Evolutionary conservation across 2,329 filamentous ascomycete genomes (phyloP).

Genomic region (Cadophora gregata): DNA sequence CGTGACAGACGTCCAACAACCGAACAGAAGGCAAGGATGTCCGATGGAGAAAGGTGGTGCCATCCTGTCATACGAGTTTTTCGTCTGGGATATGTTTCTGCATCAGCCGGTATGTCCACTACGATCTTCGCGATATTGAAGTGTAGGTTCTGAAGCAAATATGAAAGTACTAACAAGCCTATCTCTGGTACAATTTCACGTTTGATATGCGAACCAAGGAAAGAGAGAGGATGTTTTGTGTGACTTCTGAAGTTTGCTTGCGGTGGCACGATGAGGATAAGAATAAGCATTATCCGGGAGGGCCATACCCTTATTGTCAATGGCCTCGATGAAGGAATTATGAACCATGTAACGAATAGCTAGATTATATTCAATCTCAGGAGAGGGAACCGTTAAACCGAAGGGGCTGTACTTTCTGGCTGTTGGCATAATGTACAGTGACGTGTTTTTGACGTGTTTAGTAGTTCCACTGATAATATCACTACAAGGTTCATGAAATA

Average conservation of each 20-base stretch:
- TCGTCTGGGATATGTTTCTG: conserved; percentile 7
- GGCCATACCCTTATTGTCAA: not conserved
- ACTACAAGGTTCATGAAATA: too few species aligned
- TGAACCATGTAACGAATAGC: too few species aligned
- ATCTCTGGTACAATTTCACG: not conserved
- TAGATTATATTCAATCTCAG: too few species aligned
- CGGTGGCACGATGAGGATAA: not conserved
- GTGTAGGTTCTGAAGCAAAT: not conserved
- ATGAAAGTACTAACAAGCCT: not conserved
- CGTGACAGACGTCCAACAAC: not conserved
- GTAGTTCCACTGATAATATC: too few species aligned
- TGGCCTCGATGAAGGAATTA: not conserved
- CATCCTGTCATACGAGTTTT: not conserved
- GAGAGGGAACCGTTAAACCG: too few species aligned
- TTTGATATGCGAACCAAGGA: conserved; percentile 1
- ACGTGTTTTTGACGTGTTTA: too few species aligned
- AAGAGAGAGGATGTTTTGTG: not conserved
- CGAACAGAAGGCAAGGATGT: conserved; percentile 1
- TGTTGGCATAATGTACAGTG: too few species aligned
- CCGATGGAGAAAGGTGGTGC: conserved; percentile 5
- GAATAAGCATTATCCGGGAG: not conserved
- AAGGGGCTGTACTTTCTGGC: too few species aligned
- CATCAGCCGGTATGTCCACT: not conserved
- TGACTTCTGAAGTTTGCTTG: not conserved
- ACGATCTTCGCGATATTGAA: not conserved